Conservation (phyloP, 345 rosid genomes). For the Dipteronia dyeriana region DNA sequence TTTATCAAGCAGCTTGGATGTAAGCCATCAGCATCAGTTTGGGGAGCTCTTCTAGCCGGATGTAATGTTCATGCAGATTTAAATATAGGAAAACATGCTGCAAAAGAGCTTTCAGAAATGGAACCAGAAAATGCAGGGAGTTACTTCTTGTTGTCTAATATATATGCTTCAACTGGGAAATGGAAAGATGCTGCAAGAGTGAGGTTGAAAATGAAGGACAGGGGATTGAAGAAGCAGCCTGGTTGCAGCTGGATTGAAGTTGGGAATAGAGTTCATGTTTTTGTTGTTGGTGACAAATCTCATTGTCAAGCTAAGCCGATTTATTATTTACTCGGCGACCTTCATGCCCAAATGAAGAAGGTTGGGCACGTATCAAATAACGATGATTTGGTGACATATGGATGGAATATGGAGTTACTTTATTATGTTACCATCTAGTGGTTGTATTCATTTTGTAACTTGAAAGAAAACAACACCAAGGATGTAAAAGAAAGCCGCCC, state of each 20-base stretch:
- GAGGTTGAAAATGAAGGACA: slow-evolving; percentile 61
- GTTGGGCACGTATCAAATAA: slow-evolving; percentile 1
- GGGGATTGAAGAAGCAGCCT: slow-evolving; percentile 69
- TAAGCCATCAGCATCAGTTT: slow-evolving; percentile 45
- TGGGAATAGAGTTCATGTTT: slow-evolving; percentile 45
- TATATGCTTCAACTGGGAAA: slow-evolving; percentile 53
- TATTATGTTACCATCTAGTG: too few species aligned
- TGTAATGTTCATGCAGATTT: slow-evolving; percentile 55
- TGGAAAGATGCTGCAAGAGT: slow-evolving; percentile 54
- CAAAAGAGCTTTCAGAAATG: slow-evolving; percentile 43
- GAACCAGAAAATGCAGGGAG: slow-evolving; percentile 63
- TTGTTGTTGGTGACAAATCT: slow-evolving; percentile 57
- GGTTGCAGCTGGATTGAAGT: slow-evolving; percentile 77
- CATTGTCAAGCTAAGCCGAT: slow-evolving; percentile 41
- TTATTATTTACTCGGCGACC: slow-evolving; percentile 37
- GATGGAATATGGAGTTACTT: not conserved
- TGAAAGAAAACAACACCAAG: too few species aligned
- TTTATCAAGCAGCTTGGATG: slow-evolving; percentile 34
- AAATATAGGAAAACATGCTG: slow-evolving; percentile 52
- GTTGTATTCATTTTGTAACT: too few species aligned
- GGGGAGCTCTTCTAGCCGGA: slow-evolving; percentile 72
- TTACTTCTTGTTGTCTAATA: slow-evolving; percentile 55
- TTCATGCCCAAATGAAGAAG: slow-evolving; percentile 50
- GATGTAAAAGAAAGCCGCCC: too few species aligned
- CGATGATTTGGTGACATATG: not conserved